phyloP scores from a whole-genome alignment of 176 grass and related monocot species.

The Eleusine coracana region DNA sequence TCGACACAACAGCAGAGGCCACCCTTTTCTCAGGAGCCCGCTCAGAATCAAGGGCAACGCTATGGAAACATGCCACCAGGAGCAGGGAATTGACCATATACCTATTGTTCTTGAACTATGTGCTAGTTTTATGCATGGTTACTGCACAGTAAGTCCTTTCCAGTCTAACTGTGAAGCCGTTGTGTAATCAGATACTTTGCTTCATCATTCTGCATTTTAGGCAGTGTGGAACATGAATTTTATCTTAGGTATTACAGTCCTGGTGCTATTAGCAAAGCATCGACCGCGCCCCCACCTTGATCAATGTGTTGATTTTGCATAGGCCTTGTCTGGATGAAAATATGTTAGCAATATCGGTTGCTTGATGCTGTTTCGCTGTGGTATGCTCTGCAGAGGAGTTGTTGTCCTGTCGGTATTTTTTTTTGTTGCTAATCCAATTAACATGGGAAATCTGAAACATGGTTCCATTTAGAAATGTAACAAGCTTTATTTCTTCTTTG shows the following conservation, averaged over 20 bases:
- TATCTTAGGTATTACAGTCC: background rate
- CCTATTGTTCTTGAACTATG: background rate
- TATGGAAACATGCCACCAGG: slow-evolving; percentile 31
- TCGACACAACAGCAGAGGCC: slow-evolving; percentile 36
- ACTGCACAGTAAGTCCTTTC: background rate
- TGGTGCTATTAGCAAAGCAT: background rate
- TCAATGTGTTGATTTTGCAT: background rate
- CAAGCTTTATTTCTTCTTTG: no score
- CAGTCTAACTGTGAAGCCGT: background rate
- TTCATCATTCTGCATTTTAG: background rate
- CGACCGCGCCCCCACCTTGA: background rate
- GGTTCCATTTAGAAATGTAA: no score
- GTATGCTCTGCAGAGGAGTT: background rate
- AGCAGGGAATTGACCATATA: slow-evolving; percentile 25
- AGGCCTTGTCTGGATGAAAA: background rate
- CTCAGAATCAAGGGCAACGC: slow-evolving; percentile 38
- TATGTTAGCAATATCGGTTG: background rate
- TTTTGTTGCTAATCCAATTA: background rate
- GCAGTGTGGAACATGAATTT: background rate
- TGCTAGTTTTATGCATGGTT: background rate
- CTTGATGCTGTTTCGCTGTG: background rate
- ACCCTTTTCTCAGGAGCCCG: slow-evolving; percentile 32
- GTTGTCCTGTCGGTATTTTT: background rate
- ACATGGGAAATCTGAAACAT: no score
- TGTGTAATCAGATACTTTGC: background rate